Evolutionary conservation across 108 stramenopile species (phyloP).

Genomic region (Aurantiochytrium sp.): DNA sequence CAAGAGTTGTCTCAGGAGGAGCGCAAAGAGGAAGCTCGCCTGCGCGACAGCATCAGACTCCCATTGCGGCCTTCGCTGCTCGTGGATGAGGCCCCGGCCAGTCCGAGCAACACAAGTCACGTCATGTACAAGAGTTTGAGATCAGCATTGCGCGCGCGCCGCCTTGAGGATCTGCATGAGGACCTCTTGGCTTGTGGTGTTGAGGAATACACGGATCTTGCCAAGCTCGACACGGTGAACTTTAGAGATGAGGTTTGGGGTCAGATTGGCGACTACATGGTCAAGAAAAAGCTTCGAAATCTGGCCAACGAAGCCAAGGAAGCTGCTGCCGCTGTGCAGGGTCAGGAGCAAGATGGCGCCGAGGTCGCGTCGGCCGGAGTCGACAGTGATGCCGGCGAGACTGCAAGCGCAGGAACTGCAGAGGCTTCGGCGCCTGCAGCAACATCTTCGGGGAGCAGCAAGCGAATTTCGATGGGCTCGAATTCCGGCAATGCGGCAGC

Average conservation of each 20-base stretch:
- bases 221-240: background rate
- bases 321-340: background rate
- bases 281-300: background rate
- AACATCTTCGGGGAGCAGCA: background rate
- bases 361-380: background rate
- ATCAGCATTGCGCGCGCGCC: background rate
- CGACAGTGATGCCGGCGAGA: too few relatives aligned
- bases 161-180: background rate
- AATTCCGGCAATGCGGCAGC: background rate
- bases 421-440: background rate
- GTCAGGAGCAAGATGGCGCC: background rate
- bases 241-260: background rate
- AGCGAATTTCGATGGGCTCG: background rate
- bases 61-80: background rate
- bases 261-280: background rate
- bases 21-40: background rate
- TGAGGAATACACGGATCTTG: background rate
- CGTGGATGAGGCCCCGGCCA: background rate
- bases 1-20: background rate
- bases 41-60: background rate
- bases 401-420: background rate
- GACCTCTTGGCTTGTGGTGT: background rate
- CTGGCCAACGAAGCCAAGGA: background rate
- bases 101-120: background rate
- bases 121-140: background rate